Evolutionary conservation across 148 eudicot species (phyloP).

Genomic region (Bassia scoparia): DNA sequence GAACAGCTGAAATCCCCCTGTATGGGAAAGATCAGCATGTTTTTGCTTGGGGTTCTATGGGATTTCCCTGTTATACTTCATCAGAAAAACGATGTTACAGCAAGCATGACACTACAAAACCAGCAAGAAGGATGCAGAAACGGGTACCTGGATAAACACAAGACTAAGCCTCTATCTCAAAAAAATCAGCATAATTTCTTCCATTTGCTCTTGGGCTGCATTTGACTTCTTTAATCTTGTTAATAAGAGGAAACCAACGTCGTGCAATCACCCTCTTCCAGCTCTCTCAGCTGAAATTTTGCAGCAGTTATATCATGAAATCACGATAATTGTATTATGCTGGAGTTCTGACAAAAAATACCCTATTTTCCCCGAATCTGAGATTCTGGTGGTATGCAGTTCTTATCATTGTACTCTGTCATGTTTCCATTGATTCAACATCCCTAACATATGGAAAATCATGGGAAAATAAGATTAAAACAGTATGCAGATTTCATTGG

Average conservation of each 20-base stretch:
- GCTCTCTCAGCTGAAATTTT: slow-evolving; percentile 47
- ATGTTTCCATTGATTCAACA: slow-evolving; percentile 39
- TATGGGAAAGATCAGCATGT: slow-evolving; percentile 56
- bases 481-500: slow-evolving; percentile 42
- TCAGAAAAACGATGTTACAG: slow-evolving; percentile 34
- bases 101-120: slow-evolving; percentile 38
- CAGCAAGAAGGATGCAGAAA: slow-evolving; percentile 28
- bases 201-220: slow-evolving; percentile 52
- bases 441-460: slow-evolving; percentile 33
- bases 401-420: slow-evolving; percentile 51
- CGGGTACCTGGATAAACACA: slow-evolving; percentile 20
- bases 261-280: slow-evolving; percentile 36
- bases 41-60: slow-evolving; percentile 57
- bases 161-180: slow-evolving; percentile 39
- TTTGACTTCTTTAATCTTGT: slow-evolving; percentile 29
- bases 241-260: slow-evolving; percentile 31
- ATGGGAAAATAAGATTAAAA: slow-evolving; percentile 31
- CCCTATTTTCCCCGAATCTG: slow-evolving; percentile 46
- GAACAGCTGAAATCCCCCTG: slow-evolving; percentile 49
- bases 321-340: slow-evolving; percentile 38
- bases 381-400: slow-evolving; percentile 82
- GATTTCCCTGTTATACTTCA: slow-evolving; percentile 37
- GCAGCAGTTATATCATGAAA: slow-evolving; percentile 60
- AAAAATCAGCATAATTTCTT: slow-evolving; percentile 47
- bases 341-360: slow-evolving; percentile 26